Conservation (phyloP, 345 rosid genomes). For the Erysimum cheiranthoides region DNA sequence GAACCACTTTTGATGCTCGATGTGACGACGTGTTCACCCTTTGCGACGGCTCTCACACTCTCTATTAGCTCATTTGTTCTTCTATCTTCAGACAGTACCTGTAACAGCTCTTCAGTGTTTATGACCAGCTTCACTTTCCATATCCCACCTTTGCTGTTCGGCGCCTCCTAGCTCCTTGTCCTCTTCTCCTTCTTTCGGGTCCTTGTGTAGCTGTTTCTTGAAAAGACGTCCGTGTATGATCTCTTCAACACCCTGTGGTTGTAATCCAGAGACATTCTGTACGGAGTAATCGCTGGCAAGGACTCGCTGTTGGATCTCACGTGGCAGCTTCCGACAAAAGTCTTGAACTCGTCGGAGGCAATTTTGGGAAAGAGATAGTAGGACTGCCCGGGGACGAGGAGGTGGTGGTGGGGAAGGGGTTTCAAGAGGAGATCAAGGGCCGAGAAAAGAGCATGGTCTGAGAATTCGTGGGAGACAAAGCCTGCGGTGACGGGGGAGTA, state of each 20-base stretch:
- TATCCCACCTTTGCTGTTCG: slow-evolving; percentile 48
- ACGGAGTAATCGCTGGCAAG: slow-evolving; percentile 50
- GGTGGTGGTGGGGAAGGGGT: slow-evolving; percentile 56
- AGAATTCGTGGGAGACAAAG: slow-evolving; percentile 58
- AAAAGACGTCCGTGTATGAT: slow-evolving; percentile 66
- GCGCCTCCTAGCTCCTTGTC: slow-evolving; percentile 13
- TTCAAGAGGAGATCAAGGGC: slow-evolving; percentile 55
- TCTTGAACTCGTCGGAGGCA: slow-evolving; percentile 36
- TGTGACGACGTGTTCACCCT: slow-evolving; percentile 53
- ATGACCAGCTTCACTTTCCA: slow-evolving; percentile 94
- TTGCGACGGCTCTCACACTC: slow-evolving; percentile 77
- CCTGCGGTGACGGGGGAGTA: slow-evolving; percentile 63
- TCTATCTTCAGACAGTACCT: slow-evolving; percentile 70
- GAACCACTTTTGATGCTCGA: slow-evolving; percentile 41
- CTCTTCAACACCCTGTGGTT: slow-evolving; percentile 64
- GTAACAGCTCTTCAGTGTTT: slow-evolving; percentile 62
- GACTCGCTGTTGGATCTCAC: slow-evolving; percentile 73
- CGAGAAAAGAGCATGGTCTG: slow-evolving; percentile 66
- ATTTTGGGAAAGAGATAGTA: slow-evolving; percentile 64
- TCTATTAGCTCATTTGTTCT: slow-evolving; percentile 75
- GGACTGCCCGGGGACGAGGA: slow-evolving; percentile 58
- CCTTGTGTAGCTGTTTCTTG: slow-evolving; percentile 45
- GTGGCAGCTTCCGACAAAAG: slow-evolving; percentile 58
- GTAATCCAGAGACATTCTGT: slow-evolving; percentile 69
- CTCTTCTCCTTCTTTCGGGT: slow-evolving; percentile 32